A percentile compares a stretch with the other conserved stretches of the same genome.
Conservation (phyloP, 108 stramenopile species). For the Nitzschia putrida region DNA sequence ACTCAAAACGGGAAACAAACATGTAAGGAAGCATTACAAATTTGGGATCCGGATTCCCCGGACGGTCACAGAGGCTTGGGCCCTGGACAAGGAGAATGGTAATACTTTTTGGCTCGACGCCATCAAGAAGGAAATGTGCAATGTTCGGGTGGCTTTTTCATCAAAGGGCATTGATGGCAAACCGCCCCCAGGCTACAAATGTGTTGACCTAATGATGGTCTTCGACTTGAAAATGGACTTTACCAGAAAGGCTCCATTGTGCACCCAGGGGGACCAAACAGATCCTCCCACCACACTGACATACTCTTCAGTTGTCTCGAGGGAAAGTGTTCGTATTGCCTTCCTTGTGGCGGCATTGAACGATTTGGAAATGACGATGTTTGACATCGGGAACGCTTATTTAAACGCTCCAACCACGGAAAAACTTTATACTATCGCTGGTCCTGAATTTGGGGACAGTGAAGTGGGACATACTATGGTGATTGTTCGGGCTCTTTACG, state of each 20-base stretch:
- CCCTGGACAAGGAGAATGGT: conserved; percentile 26
- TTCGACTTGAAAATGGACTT: conserved; percentile 36
- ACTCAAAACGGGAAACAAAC: no score
- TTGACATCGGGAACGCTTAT: conserved; percentile 37
- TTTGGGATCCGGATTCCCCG: conserved; percentile 27
- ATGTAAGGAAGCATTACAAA: no score
- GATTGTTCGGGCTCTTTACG: conserved; percentile 44
- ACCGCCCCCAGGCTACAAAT: conserved; percentile 19
- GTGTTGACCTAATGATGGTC: conserved; percentile 38
- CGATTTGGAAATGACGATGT: conserved; percentile 13
- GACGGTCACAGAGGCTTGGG: conserved; percentile 23
- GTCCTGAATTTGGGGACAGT: conserved; percentile 43
- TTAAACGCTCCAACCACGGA: conserved; percentile 33
- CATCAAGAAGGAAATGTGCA: conserved; percentile 36
- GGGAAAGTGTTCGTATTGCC: conserved; percentile 38
- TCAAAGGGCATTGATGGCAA: not conserved
- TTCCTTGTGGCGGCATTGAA: conserved; percentile 31
- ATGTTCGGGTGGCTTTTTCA: no score
- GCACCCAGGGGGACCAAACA: not conserved
- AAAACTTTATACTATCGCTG: conserved; percentile 29
- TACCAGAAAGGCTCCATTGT: conserved; percentile 28
- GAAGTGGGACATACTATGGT: conserved; percentile 14
- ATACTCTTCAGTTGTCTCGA: conserved; percentile 32
- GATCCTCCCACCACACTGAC: not conserved
- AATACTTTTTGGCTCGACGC: conserved; percentile 32